These are phyloP conservation scores for Capsella bursapastoris DNA, from an alignment of 345 rosid species.

Conservation along the genomic window DNA sequence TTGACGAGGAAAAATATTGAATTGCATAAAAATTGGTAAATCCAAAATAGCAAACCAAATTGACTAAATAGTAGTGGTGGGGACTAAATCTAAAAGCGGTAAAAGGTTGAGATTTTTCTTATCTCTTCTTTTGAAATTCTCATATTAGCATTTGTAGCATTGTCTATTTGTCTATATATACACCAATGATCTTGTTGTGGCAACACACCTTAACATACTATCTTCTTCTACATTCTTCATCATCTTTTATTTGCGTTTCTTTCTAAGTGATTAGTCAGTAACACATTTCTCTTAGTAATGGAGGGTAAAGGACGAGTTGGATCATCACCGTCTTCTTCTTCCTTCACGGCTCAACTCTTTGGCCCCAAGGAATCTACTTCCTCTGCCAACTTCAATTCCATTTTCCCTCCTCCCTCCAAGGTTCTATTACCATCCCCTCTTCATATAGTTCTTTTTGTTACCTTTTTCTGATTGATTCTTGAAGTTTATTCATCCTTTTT, in stretches of 20 bases:
- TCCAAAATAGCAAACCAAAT: slow-evolving; percentile 1
- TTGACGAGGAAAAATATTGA: too few species aligned
- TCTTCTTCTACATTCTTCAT: slow-evolving; percentile 25
- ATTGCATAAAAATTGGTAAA: slow-evolving; percentile 1
- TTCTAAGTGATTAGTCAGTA: background rate
- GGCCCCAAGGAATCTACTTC: slow-evolving; percentile 67
- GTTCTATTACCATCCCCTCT: slow-evolving; percentile 38
- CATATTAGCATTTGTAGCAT: slow-evolving; percentile 8
- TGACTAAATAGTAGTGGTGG: background rate
- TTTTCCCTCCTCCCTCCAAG: slow-evolving; percentile 64
- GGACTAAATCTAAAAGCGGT: background rate
- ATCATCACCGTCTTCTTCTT: slow-evolving; percentile 52
- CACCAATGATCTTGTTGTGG: slow-evolving; percentile 16
- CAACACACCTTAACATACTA: slow-evolving; percentile 16
- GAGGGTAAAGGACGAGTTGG: slow-evolving; percentile 55
- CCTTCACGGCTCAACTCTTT: slow-evolving; percentile 66
- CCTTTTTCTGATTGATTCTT: slow-evolving; percentile 13
- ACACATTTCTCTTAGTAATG: slow-evolving; percentile 46
- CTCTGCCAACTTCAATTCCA: slow-evolving; percentile 62
- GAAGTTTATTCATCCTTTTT: background rate
- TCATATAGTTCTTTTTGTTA: background rate
- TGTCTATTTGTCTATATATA: slow-evolving; percentile 24
- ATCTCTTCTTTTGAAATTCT: background rate
- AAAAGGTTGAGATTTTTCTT: background rate
- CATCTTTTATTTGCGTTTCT: background rate